phyloP scores from a whole-genome alignment of 441 rosid species.

The Adansonia gregorii region DNA sequence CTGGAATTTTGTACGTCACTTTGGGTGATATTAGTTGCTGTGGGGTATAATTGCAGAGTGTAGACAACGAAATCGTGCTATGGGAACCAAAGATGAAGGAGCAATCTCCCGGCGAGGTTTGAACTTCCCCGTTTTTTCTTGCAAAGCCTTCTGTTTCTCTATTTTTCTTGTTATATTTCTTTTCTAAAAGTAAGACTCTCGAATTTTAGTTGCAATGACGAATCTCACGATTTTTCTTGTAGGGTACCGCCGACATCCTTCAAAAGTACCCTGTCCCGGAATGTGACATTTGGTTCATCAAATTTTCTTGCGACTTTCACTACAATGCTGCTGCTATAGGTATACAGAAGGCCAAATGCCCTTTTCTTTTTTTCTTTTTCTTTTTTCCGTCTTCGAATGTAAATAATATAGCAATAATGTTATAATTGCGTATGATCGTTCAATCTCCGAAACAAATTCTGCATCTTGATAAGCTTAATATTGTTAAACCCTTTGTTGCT shows the following conservation, averaged over 20 bases:
- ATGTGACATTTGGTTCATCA: conserved; percentile 98
- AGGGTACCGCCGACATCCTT: conserved; percentile 90
- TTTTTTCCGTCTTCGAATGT: background rate
- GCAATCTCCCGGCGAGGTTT: conserved; percentile 97
- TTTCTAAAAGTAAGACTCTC: background rate
- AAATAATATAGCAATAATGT: background rate
- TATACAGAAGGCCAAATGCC: conserved; percentile 29
- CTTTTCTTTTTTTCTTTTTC: no score
- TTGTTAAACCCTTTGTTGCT: background rate
- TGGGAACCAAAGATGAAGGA: conserved; percentile 98
- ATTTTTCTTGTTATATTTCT: background rate
- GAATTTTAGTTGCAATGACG: background rate
- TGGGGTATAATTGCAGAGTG: conserved; percentile 64
- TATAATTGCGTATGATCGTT: background rate
- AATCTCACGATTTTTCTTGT: conserved; percentile 3
- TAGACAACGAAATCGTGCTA: conserved; percentile 87
- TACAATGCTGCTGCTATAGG: conserved; percentile 82
- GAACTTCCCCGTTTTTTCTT: conserved; percentile 19
- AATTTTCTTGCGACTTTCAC: conserved; percentile 90
- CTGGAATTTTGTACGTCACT: background rate
- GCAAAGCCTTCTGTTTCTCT: background rate
- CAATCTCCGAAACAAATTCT: background rate
- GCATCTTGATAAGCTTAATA: background rate
- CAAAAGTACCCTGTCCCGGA: conserved; percentile 91
- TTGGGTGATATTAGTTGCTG: conserved; percentile 24